Conservation (phyloP, 2,329 filamentous ascomycete genomes). For the Ascocoryne sarcoides region DNA sequence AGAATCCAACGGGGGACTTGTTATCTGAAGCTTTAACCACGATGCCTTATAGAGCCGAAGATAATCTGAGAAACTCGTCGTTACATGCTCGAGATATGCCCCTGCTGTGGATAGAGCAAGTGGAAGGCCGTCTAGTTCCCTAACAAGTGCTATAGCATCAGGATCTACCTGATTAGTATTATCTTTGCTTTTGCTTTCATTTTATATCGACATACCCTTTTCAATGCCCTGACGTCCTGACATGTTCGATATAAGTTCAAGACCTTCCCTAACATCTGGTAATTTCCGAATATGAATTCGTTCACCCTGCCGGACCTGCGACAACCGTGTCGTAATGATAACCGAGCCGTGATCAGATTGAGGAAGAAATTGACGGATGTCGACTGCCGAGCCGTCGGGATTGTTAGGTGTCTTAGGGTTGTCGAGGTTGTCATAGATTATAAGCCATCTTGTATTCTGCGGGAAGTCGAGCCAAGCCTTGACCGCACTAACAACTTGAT, state of each 20-base stretch:
- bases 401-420: constrained; percentile 24
- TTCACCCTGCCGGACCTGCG: background rate
- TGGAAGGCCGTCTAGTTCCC: constrained; percentile 6
- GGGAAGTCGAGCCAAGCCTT: constrained; percentile 31
- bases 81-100: constrained; percentile 3
- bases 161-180: constrained; percentile 9
- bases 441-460: constrained; percentile 30
- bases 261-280: constrained; percentile 3
- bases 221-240: constrained; percentile 15
- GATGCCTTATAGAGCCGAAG: constrained; percentile 12
- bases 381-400: constrained; percentile 1
- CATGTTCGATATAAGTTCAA: constrained; percentile 19
- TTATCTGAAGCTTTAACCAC: constrained; percentile 10
- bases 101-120: constrained; percentile 7
- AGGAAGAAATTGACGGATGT: constrained; percentile 9
- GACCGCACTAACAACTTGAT: constrained; percentile 27
- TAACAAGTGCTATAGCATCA: constrained; percentile 7
- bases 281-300: constrained; percentile 8
- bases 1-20: constrained; percentile 7
- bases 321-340: constrained; percentile 11
- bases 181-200: constrained; percentile 4
- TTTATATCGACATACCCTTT: constrained; percentile 16
- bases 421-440: constrained; percentile 26
- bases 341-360: constrained; percentile 8
- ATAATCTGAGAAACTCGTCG: constrained; percentile 12